A percentile compares a stretch with the other conserved stretches of the same genome.
Conservation (phyloP, 139 green algal genomes). For the Chlamydomonas sp. region DNA sequence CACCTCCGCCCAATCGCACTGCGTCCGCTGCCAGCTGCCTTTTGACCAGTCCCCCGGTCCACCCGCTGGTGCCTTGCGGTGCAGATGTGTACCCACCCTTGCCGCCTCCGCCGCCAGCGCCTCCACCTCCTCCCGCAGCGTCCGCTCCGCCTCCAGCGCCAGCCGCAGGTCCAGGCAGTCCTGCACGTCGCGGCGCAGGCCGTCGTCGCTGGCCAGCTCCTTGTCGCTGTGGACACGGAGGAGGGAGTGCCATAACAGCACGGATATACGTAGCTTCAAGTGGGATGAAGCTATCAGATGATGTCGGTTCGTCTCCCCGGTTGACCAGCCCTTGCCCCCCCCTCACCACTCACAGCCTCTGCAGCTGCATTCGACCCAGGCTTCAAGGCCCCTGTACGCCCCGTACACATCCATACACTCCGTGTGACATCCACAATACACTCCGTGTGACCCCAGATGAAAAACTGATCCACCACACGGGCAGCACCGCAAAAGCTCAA, state of each 20-base stretch:
- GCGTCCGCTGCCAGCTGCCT: too few species aligned
- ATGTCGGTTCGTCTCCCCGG: neutral
- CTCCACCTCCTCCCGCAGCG: conserved; percentile 1
- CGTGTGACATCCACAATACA: too few species aligned
- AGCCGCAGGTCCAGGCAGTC: conserved; percentile 44
- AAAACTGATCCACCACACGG: too few species aligned
- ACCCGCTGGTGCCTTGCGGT: neutral
- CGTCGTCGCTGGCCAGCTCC: conserved; percentile 1
- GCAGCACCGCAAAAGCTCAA: too few species aligned
- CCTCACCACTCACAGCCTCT: too few species aligned
- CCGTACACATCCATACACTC: neutral
- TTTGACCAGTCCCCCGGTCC: neutral
- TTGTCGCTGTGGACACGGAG: neutral
- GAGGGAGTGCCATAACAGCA: neutral
- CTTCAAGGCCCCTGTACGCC: too few species aligned
- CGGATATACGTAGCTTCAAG: too few species aligned
- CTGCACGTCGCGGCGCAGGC: conserved; percentile 15
- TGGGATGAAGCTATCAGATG: neutral
- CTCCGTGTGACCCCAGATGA: too few species aligned
- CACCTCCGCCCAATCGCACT: too few species aligned
- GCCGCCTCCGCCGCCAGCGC: conserved; percentile 31
- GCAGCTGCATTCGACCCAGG: too few species aligned
- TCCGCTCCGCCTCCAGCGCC: conserved; percentile 17
- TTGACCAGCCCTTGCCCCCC: too few species aligned
- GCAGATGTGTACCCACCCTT: neutral